Evolutionary conservation across 306 rosid species (phyloP).

Genomic region (Acacia melanoxylon): DNA sequence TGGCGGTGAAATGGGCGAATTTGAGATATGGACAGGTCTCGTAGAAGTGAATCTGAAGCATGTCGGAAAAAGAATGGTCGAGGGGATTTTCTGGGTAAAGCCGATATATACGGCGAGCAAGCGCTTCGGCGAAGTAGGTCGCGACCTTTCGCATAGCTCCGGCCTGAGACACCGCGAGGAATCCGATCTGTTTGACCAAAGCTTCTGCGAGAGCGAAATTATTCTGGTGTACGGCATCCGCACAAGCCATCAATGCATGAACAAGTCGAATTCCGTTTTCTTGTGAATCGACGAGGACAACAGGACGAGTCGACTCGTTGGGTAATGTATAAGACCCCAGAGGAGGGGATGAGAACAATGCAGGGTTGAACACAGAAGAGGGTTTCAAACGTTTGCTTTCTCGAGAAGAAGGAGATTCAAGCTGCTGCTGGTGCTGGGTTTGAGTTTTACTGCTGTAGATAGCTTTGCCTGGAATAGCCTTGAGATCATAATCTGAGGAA

Average conservation of each 20-base stretch:
- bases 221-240: conserved; percentile 74
- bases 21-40: conserved; percentile 87
- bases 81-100: conserved; percentile 51
- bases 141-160: conserved; percentile 97
- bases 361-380: conserved; percentile 34
- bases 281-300: conserved; percentile 69
- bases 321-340: conserved; percentile 10
- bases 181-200: conserved; percentile 76
- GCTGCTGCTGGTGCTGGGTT: conserved; percentile 1
- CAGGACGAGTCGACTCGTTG: conserved; percentile 45
- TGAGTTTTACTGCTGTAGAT: conserved; percentile 34
- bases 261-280: conserved; percentile 88
- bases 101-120: conserved; percentile 68
- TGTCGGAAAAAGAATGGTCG: conserved; percentile 56
- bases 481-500: conserved; percentile 66
- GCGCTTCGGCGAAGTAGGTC: conserved; percentile 80
- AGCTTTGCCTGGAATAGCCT: conserved; percentile 73
- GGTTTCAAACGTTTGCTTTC: conserved; percentile 55
- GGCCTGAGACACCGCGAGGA: conserved; percentile 66
- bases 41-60: conserved; percentile 85
- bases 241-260: conserved; percentile 80
- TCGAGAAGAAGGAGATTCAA: conserved; percentile 32
- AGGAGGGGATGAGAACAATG: conserved; percentile 24
- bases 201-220: conserved; percentile 64
- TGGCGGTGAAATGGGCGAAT: conserved; percentile 92